phyloP scores from a whole-genome alignment of 768 basidiomycete species.

The Exsudoporus frostii region DNA sequence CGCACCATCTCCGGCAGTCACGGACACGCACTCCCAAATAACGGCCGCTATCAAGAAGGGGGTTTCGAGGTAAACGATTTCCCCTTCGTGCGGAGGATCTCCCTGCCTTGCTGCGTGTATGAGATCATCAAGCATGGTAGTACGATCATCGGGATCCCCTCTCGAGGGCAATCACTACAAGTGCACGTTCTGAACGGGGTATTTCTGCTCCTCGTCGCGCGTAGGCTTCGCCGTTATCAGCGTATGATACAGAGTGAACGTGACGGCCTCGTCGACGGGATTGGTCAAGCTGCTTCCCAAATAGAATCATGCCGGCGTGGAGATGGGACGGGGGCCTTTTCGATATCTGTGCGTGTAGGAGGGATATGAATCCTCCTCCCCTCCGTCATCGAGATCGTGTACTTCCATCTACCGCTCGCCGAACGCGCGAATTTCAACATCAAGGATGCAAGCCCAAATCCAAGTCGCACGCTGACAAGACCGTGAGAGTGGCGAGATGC shows the following conservation, averaged over 20 bases:
- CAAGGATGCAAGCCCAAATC: not conserved
- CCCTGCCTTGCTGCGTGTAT: conserved; percentile 3
- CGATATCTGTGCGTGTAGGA: not conserved
- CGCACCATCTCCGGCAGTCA: conserved; percentile 2
- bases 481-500: not conserved
- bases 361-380: no score
- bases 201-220: not conserved
- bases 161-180: conserved; percentile 1
- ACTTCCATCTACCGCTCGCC: not conserved
- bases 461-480: conserved; percentile 4
- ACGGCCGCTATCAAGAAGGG: conserved; percentile 2
- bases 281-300: conserved; percentile 7
- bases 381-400: conserved; percentile 2
- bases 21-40: not conserved
- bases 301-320: no score
- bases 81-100: conserved; percentile 8
- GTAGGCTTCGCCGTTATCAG: conserved; percentile 6
- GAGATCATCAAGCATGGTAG: conserved; percentile 11
- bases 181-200: conserved; percentile 6
- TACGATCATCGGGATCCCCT: not conserved
- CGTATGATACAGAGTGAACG: not conserved
- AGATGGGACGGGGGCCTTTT: no score
- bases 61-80: conserved; percentile 7
- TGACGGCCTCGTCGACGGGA: not conserved
- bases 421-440: not conserved